Percentiles rank a stretch among this genome's conserved stretches.
These are phyloP conservation scores for Diplosphaera chodatii DNA, from an alignment of 139 green algal genomes.

Conservation along the genomic window DNA sequence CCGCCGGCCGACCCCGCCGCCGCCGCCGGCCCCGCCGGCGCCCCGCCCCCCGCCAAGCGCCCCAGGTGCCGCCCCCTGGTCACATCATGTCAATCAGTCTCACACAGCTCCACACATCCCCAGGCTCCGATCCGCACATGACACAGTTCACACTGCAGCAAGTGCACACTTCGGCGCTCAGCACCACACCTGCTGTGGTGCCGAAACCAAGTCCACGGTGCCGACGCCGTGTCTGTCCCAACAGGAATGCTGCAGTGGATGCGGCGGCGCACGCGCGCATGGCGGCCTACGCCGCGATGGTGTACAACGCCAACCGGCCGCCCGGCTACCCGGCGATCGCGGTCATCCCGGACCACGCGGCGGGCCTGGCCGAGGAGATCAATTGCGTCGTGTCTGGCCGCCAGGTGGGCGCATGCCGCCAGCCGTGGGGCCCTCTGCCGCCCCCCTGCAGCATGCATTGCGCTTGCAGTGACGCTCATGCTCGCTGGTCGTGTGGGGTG, in stretches of 20 bases:
- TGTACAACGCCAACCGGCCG: not conserved
- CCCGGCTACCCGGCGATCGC: not conserved
- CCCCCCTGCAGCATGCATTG: no score
- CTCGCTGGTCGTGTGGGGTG: no score
- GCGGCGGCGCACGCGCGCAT: not conserved
- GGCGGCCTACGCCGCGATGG: not conserved
- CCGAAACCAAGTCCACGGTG: not conserved
- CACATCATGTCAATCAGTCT: not conserved
- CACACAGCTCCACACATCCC: not conserved
- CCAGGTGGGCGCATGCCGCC: not conserved
- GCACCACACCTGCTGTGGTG: not conserved
- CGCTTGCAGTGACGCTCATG: no score
- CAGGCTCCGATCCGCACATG: not conserved
- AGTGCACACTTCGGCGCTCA: not conserved
- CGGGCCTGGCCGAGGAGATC: not conserved
- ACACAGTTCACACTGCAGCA: no score
- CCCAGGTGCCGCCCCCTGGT: not conserved
- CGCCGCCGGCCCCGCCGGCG: no score
- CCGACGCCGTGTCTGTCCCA: not conserved
- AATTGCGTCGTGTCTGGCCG: not conserved
- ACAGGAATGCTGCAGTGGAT: not conserved
- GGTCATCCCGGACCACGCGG: not conserved
- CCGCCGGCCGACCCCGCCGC: no score
- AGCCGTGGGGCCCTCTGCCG: no score
- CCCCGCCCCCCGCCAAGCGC: not conserved